Evolutionary conservation across 2,329 filamentous ascomycete genomes (phyloP), one percentile per base, ranked within the genome.

Genomic region (Pseudogymnoascus sp.): DNA sequence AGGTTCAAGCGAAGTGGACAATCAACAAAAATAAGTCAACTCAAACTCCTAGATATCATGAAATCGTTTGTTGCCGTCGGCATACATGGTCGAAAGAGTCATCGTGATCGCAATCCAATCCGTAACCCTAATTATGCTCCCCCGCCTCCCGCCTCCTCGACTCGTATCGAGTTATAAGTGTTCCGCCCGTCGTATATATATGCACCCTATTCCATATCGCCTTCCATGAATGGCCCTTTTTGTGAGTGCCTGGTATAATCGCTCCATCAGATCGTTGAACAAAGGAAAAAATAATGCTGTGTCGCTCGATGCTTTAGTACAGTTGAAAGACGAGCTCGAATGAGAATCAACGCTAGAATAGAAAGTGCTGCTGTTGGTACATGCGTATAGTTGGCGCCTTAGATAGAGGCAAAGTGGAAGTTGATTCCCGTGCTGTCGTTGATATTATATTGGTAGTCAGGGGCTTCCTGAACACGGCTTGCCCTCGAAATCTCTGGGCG

Each of bases 171-270:
- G 59, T 18, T 34, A 7, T 54, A 31, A 4, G 8, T 54, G 47
- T 54, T 54, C 23, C 14, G 8, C 23, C 18, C 59, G 37, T 60
- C 59, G 59, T 60, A 40, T 60, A 60, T 60, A 60, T 60, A 60
- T 37, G 34, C 59, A 37, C 18, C 37, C 31, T 16, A n/a, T 60
- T 40, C 59, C 59, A 18, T 16, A 37, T 60, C 59, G 59, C 59
- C 59, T 39, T 60, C 37, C 59, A 40, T 60, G 37, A 40, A 60
- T 60, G 59, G 59, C 37, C 59, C 31, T 39, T 60, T 59, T 60
- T 40, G 59, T 60, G 59, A 39, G 59, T 60, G 59, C 59, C 37
- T 60, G 59, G 59, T 40, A 60, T 60, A 60, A 54, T 60, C 31
- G 59, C 59, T 60, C 31, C 59, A 60, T 40, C 34, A 29, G 18